Conservation (phyloP, 169 alveolate species). For the Neospora caninum region DNA sequence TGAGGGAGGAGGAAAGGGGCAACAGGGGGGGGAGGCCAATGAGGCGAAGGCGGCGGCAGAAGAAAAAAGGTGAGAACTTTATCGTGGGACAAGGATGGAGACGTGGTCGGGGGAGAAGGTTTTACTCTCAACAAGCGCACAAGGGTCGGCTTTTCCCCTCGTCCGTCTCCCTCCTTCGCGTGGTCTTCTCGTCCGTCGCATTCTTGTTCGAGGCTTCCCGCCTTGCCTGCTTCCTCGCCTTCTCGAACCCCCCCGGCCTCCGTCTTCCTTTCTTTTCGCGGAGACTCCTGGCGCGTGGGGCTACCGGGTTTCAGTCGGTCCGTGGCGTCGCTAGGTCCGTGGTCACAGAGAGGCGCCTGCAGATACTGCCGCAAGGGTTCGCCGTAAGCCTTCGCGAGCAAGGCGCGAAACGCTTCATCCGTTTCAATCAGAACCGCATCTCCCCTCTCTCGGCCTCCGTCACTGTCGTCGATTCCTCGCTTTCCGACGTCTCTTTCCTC, state of each 20-base stretch:
- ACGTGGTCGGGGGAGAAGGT: background rate
- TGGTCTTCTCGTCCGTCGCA: too few relatives aligned
- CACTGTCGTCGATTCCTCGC: background rate
- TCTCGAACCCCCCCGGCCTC: too few relatives aligned
- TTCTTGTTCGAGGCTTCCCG: background rate
- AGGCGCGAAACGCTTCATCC: background rate
- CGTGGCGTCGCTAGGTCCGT: background rate
- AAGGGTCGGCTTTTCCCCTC: background rate
- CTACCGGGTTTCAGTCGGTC: too few relatives aligned
- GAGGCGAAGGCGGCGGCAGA: background rate
- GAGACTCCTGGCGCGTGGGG: too few relatives aligned
- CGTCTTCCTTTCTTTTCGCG: background rate
- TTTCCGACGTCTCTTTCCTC: background rate
- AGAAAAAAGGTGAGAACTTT: background rate
- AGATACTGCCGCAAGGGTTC: background rate
- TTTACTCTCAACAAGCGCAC: background rate
- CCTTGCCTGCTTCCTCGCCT: background rate
- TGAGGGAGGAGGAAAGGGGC: slow-evolving; percentile 15
- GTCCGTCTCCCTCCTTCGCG: too few relatives aligned
- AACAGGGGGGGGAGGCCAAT: slow-evolving; percentile 11
- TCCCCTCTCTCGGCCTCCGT: background rate
- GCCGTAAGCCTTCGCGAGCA: background rate
- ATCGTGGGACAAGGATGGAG: background rate
- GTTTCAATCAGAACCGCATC: background rate
- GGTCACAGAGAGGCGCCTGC: background rate